Evolutionary conservation across 805 yeast genomes (phyloP).

Genomic region (Saccharomyces jurei): DNA sequence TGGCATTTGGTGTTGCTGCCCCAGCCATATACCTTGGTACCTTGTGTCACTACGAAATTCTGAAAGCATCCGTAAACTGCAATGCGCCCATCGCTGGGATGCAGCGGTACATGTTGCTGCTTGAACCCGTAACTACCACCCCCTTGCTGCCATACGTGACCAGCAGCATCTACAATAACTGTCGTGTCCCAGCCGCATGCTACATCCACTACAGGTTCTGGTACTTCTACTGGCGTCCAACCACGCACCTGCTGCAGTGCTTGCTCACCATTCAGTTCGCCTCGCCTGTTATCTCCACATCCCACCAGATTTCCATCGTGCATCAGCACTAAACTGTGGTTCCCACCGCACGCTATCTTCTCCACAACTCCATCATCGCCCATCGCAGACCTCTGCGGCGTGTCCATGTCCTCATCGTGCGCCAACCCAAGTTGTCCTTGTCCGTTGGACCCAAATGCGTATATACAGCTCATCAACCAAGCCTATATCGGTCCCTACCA

Average conservation of each 20-base stretch:
- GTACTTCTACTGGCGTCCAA: conserved; percentile 1
- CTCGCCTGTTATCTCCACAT: conserved; percentile 49
- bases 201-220: conserved; percentile 35
- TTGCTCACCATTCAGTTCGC: conserved; percentile 36
- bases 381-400: conserved; percentile 21
- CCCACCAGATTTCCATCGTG: conserved; percentile 46
- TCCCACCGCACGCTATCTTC: conserved; percentile 71
- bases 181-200: conserved; percentile 80
- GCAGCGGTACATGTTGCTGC: conserved; percentile 35
- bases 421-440: conserved; percentile 61
- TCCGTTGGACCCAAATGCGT: conserved; percentile 82
- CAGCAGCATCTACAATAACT: conserved; percentile 37
- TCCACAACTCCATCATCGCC: conserved; percentile 23
- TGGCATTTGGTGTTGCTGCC: conserved; percentile 45
- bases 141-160: conserved; percentile 49
- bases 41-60: conserved; percentile 53
- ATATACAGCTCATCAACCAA: conserved; percentile 7
- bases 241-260: conserved; percentile 28
- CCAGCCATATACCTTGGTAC: conserved; percentile 36
- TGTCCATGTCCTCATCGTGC: conserved; percentile 41
- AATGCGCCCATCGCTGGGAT: conserved; percentile 35
- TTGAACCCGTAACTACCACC: conserved; percentile 35
- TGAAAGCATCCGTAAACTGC: conserved; percentile 31
- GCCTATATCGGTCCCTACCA: conserved; percentile 5
- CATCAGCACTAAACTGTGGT: conserved; percentile 62